Conservation (phyloP, 2,329 filamentous ascomycete genomes). For the Cladosporium austrohemisphaericum region DNA sequence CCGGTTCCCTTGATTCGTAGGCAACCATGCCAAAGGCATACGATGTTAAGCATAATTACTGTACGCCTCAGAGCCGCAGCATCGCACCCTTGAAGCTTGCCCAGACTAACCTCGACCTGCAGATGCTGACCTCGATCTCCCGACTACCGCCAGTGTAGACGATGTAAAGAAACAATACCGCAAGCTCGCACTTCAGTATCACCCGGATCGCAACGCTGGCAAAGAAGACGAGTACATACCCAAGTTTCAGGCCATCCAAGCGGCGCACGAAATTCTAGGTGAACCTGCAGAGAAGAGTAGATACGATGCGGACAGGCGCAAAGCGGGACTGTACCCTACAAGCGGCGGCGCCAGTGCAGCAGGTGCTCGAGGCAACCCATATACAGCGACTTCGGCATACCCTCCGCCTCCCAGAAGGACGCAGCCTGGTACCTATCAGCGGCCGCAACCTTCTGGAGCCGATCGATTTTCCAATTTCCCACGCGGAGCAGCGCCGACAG, state of each 20-base stretch:
- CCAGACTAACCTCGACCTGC: background rate
- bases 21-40: constrained; percentile 59
- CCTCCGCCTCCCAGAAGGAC: constrained; percentile 44
- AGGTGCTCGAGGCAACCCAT: constrained; percentile 35
- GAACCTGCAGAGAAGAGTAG: constrained; percentile 56
- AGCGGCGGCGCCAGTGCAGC: constrained; percentile 19
- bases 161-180: constrained; percentile 85
- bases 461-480: constrained; percentile 46
- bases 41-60: constrained; percentile 61
- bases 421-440: constrained; percentile 36
- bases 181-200: constrained; percentile 79
- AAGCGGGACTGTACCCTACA: constrained; percentile 39
- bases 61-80: constrained; percentile 2
- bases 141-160: constrained; percentile 61
- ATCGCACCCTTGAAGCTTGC: background rate
- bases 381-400: constrained; percentile 37
- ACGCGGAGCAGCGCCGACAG: constrained; percentile 17
- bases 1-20: constrained; percentile 1
- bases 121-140: constrained; percentile 72
- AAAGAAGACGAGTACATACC: constrained; percentile 73
- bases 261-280: constrained; percentile 73
- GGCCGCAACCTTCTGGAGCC: constrained; percentile 36
- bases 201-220: constrained; percentile 85
- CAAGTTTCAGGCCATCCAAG: constrained; percentile 82
- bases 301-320: constrained; percentile 60